These are phyloP conservation scores for Serpula lacrymans DNA, from an alignment of 768 basidiomycete species.

Conservation along the genomic window DNA sequence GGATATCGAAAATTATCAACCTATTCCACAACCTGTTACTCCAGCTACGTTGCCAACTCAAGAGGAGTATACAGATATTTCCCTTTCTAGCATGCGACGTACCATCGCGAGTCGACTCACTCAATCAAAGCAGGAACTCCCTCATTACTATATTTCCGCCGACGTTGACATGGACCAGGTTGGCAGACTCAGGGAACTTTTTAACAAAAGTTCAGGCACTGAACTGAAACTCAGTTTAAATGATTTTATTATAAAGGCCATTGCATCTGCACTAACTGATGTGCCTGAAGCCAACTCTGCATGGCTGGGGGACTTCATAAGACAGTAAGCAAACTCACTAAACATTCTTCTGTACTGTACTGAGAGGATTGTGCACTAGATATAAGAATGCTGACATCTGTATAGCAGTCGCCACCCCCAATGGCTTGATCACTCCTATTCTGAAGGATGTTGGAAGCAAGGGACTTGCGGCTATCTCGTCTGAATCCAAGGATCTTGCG, in stretches of 20 bases:
- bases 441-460: slow-evolving; percentile 90
- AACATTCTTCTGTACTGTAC: background rate
- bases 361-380: slow-evolving; percentile 32
- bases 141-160: slow-evolving; percentile 95
- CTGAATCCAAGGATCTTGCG: slow-evolving; percentile 89
- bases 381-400: slow-evolving; percentile 98
- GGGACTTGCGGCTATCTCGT: slow-evolving; percentile 89
- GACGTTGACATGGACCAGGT: slow-evolving; percentile 97
- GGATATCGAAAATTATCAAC: slow-evolving; percentile 90
- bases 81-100: slow-evolving; percentile 92
- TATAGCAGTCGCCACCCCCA: slow-evolving; percentile 93
- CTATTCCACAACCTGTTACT: slow-evolving; percentile 40
- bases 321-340: slow-evolving; percentile 62
- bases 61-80: slow-evolving; percentile 91
- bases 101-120: slow-evolving; percentile 87
- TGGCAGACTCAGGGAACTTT: slow-evolving; percentile 89
- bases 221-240: slow-evolving; percentile 92
- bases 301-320: slow-evolving; percentile 93
- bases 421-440: slow-evolving; percentile 96
- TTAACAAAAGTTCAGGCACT: slow-evolving; percentile 87
- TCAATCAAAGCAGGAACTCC: slow-evolving; percentile 92
- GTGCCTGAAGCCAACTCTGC: slow-evolving; percentile 98
- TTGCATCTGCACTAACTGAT: slow-evolving; percentile 84
- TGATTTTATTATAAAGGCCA: slow-evolving; percentile 97
- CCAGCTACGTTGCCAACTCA: slow-evolving; percentile 46